Conservation (phyloP, 2,329 filamentous ascomycete species). For the Phaeomoniella chlamydospora region DNA sequence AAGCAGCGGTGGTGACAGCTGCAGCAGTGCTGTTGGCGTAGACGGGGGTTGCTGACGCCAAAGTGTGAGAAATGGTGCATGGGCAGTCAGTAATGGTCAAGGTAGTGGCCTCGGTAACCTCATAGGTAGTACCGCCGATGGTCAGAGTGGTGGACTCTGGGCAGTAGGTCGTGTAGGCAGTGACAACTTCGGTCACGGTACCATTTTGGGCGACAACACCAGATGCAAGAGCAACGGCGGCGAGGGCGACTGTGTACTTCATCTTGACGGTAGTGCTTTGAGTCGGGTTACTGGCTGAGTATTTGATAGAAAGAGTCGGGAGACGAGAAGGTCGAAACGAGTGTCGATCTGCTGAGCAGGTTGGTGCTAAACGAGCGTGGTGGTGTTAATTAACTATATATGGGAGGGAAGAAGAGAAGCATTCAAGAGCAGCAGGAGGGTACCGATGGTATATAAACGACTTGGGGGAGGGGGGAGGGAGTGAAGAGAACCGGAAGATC, state of each 20-base stretch:
- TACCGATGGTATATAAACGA: too few relatives aligned
- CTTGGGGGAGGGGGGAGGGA: too few relatives aligned
- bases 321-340: conserved; percentile 7
- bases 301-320: too few relatives aligned
- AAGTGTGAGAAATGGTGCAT: conserved; percentile 12
- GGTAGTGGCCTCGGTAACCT: conserved; percentile 11
- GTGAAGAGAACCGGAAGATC: too few relatives aligned
- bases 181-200: background rate
- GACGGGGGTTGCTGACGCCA: conserved; percentile 5
- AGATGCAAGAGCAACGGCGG: background rate
- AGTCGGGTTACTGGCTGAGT: background rate
- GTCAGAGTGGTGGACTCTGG: conserved; percentile 9
- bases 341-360: conserved; percentile 7
- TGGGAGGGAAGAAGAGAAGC: too few relatives aligned
- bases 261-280: background rate
- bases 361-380: conserved; percentile 2
- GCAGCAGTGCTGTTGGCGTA: background rate
- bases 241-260: conserved; percentile 1
- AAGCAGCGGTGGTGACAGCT: background rate
- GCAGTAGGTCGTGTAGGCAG: conserved; percentile 5
- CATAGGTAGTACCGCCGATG: conserved; percentile 12
- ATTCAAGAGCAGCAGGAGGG: too few relatives aligned
- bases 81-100: conserved; percentile 15
- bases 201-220: background rate
- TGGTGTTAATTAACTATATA: too few relatives aligned